Evolutionary conservation across 2,329 filamentous ascomycete genomes (phyloP), one percentile per base, ranked within the genome.

Genomic region (Xylaria sp.): DNA sequence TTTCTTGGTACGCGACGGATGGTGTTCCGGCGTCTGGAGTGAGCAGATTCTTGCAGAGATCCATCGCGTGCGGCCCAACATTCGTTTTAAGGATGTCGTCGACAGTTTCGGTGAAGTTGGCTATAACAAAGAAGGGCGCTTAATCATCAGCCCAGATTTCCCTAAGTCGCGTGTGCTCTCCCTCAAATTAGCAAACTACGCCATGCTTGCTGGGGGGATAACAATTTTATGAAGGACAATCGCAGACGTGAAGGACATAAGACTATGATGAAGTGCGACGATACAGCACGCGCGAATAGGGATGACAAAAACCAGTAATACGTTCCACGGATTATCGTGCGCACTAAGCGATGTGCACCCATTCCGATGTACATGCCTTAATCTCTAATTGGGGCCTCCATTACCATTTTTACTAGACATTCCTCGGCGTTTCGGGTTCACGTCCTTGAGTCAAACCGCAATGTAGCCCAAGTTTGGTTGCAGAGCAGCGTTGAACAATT

Each of bases 21-120:
- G 83, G 74, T 91, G 89, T 73, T 89, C 87, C 0, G 92, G 92
- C 4, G 85, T 94, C 1, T 94, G 91, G 92, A 93, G 89, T 75
- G 87, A 91, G 8, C 78, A 81, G 7, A 93, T 93, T 54, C 80
- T 93, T 9, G 81, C 85, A 27, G 85, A 88, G 65, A 84, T 94
- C 61, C 82, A 84, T 36, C 81, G 83, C 45, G 84, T 87, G 12
- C 85, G 91, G 5, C 90, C 91, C 0, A 78, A 81, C 1, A 85
- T 85, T 3, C 79, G 81, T 1, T 93, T 90, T 73, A 82, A 86
- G 51, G 87, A 91, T 72, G 82, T 92, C 64, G 83, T 85, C 12
- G 89, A 92, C 61, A 88, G 85, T 1, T 89, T 92, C 67, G 88
- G 88, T 51, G 86, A 88, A 70, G 82, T 89, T 9, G 82, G 84